A percentile compares a stretch with the other conserved stretches of the same genome.
These are phyloP conservation scores for Aspergillus asperescens DNA, from an alignment of 495 filamentous ascomycete species.

Conservation along the genomic window DNA sequence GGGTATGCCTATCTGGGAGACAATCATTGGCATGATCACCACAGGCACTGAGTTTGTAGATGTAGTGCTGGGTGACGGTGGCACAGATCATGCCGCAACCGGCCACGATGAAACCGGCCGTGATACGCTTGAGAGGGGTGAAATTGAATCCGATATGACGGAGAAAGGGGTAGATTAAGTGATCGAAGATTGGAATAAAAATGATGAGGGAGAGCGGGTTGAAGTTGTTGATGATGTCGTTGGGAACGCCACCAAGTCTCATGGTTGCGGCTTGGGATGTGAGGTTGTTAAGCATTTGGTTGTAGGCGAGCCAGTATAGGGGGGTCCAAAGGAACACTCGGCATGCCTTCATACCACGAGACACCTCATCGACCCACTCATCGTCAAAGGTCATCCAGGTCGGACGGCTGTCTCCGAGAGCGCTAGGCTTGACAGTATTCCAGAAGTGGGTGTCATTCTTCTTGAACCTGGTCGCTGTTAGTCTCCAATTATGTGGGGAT, in stretches of 20 bases:
- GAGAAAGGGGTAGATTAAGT: slow-evolving; percentile 61
- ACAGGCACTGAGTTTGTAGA: slow-evolving; percentile 61
- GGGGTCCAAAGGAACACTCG: slow-evolving; percentile 64
- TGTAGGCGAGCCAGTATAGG: slow-evolving; percentile 60
- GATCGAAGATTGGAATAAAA: slow-evolving; percentile 71
- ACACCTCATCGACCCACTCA: slow-evolving; percentile 67
- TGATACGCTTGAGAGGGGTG: slow-evolving; percentile 69
- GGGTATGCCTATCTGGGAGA: slow-evolving; percentile 28
- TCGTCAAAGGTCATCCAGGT: slow-evolving; percentile 72
- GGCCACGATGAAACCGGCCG: slow-evolving; percentile 58
- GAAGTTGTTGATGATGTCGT: slow-evolving; percentile 74
- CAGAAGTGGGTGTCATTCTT: slow-evolving; percentile 52
- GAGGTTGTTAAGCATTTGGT: slow-evolving; percentile 63
- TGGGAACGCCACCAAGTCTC: slow-evolving; percentile 64
- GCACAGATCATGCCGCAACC: slow-evolving; percentile 61
- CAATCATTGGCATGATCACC: slow-evolving; percentile 49
- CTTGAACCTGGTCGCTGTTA: slow-evolving; percentile 36
- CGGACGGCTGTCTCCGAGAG: slow-evolving; percentile 34
- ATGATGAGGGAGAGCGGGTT: slow-evolving; percentile 73
- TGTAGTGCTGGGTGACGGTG: slow-evolving; percentile 61
- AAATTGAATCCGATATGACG: slow-evolving; percentile 59
- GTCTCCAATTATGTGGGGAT: too few relatives aligned
- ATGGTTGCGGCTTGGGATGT: slow-evolving; percentile 69
- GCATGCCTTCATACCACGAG: slow-evolving; percentile 64
- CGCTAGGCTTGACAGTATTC: slow-evolving; percentile 61